Conservation (phyloP, 1,284 basidiomycete species). For the Moesziomyces globuligerus region DNA sequence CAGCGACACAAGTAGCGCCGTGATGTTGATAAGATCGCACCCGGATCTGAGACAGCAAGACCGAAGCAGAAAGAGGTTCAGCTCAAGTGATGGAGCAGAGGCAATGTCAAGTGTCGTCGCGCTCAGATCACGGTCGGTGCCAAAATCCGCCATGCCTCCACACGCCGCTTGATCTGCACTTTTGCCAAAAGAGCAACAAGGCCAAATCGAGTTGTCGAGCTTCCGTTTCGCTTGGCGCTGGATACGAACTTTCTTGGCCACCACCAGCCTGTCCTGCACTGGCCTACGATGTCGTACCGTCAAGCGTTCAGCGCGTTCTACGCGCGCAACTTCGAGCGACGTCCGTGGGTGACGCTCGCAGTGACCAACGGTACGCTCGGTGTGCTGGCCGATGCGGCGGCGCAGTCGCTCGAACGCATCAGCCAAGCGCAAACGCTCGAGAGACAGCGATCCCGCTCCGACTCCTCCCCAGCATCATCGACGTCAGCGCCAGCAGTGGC, state of each 20-base stretch:
- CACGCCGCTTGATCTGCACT: slow-evolving; percentile 8
- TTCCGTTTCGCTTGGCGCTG: no score
- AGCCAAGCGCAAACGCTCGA: slow-evolving; percentile 11
- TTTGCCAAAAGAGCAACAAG: no score
- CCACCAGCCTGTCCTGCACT: neutral
- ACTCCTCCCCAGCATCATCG: no score
- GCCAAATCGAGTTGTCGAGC: no score
- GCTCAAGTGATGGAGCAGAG: neutral
- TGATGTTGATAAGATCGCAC: no score
- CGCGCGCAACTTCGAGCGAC: slow-evolving; percentile 56
- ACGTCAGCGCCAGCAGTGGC: neutral
- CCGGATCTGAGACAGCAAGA: no score
- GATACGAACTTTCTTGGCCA: neutral
- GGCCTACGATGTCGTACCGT: slow-evolving; percentile 27
- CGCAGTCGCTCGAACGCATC: slow-evolving; percentile 59
- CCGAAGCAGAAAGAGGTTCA: no score
- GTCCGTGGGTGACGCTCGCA: slow-evolving; percentile 63
- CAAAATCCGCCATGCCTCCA: slow-evolving; percentile 37
- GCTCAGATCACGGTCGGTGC: slow-evolving; percentile 8
- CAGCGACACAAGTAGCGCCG: no score
- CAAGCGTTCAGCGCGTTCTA: slow-evolving; percentile 59
- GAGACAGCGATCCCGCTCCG: slow-evolving; percentile 1
- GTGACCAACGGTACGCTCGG: slow-evolving; percentile 62
- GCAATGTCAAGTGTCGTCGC: slow-evolving; percentile 3
- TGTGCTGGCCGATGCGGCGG: slow-evolving; percentile 59